Evolutionary conservation across 2,329 filamentous ascomycete genomes (phyloP).

Genomic region (Fusarium nygamai): DNA sequence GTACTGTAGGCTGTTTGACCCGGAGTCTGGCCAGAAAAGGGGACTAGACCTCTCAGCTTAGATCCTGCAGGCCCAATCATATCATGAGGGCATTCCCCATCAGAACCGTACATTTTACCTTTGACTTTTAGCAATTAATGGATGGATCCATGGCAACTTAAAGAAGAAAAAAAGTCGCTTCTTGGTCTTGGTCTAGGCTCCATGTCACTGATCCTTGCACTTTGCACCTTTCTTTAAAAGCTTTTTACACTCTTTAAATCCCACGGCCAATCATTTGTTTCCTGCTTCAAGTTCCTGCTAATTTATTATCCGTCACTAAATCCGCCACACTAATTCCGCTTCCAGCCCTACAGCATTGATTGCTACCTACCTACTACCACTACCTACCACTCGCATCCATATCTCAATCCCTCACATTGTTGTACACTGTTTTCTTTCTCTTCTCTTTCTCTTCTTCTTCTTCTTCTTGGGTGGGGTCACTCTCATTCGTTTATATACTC

Average conservation of each 20-base stretch:
- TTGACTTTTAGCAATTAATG: background rate
- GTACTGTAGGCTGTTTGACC: conserved; percentile 1
- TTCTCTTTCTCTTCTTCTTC: background rate
- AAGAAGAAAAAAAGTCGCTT: background rate
- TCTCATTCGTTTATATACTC: background rate
- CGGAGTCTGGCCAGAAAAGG: conserved; percentile 19
- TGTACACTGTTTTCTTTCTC: background rate
- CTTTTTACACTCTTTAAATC: background rate
- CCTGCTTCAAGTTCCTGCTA: conserved; percentile 5
- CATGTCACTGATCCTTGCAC: conserved; percentile 17
- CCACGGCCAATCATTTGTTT: conserved; percentile 18
- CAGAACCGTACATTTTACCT: background rate
- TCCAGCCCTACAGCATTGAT: conserved; percentile 12
- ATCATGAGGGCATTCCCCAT: conserved; percentile 4
- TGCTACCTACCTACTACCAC: background rate
- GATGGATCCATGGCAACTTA: background rate
- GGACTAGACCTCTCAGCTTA: conserved; percentile 5
- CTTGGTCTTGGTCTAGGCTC: background rate
- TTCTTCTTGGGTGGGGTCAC: background rate
- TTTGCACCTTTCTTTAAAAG: conserved; percentile 6
- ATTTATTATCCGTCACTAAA: conserved; percentile 13
- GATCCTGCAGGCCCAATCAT: conserved; percentile 1
- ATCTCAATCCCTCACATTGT: background rate
- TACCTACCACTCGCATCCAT: background rate
- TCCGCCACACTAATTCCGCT: conserved; percentile 4